phyloP scores from a whole-genome alignment of 2,329 filamentous ascomycete species.

The Metarhizium humberi region DNA sequence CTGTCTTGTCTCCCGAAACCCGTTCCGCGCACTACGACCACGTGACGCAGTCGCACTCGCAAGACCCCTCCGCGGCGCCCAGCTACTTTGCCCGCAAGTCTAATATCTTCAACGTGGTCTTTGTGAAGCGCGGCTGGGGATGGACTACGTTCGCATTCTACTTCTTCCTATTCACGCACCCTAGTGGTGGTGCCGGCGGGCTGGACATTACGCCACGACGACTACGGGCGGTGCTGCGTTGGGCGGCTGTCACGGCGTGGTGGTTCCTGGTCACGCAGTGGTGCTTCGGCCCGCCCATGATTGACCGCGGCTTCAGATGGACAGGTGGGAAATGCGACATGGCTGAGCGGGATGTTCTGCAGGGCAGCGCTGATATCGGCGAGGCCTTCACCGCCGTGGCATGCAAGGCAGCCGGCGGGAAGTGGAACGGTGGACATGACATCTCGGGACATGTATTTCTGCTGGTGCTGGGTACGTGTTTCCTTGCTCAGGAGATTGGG shows the following conservation, averaged over 20 bases:
- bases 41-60: constrained; percentile 52
- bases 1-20: constrained; percentile 63
- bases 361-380: constrained; percentile 35
- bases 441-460: constrained; percentile 94
- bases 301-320: constrained; percentile 81
- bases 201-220: constrained; percentile 23
- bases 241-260: constrained; percentile 59
- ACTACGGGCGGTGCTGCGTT: constrained; percentile 56
- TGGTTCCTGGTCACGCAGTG: constrained; percentile 92
- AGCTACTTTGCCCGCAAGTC: constrained; percentile 90
- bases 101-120: constrained; percentile 86
- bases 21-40: constrained; percentile 55
- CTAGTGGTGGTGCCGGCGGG: constrained; percentile 29
- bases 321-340: constrained; percentile 78
- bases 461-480: constrained; percentile 73
- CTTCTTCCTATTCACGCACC: constrained; percentile 60
- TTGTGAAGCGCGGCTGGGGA: constrained; percentile 92
- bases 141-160: constrained; percentile 76
- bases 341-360: constrained; percentile 35
- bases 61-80: constrained; percentile 46
- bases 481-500: constrained; percentile 70
- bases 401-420: constrained; percentile 73
- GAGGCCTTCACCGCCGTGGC: constrained; percentile 62
- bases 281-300: constrained; percentile 86
- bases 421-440: constrained; percentile 91